Base-by-base conservation (phyloP, 805 yeast genomes). In the Lachancea waltii region DNA sequence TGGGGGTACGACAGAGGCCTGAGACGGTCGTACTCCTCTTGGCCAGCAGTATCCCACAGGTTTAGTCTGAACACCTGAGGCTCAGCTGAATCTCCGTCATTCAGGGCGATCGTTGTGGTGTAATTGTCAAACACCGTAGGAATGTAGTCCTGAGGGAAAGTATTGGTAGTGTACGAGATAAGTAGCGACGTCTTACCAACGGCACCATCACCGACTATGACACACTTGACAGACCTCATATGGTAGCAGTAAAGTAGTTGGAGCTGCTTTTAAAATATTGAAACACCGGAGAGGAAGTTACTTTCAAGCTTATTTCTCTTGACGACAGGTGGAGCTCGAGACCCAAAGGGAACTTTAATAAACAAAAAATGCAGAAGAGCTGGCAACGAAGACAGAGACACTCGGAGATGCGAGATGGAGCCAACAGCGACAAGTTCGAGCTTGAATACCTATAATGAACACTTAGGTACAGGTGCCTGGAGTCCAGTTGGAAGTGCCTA, bases 21-120 rank as follows among this genome's bases (percentile, higher is more conserved):
- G 53, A 86, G 70, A 44, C 95, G 70, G 59, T 87, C 95, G 60
- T 86, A 86, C 58, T 86, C 95, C 54, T 84, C 82, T 63, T 87
- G 95, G 19, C 96, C 96, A 3, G 96, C 95, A 11, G 96, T 87
- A 73, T 87, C 96, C 95, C 95, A 87, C 32, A 87, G 70, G 17
- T 94, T 95, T 36, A 87, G 69, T 54, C 85, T 85, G 53, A 83
- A 80, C 38, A 85, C 84, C 52, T 81, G 86, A 20, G 83, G 81
- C 51, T 82, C 90, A 15, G 80, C 79, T 14, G 36, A 34, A 23
- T 25, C 21, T 18, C 24, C 33, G 31, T 48, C 51, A 30, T 56
- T 58, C 3, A 53, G 36, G 72, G 85, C 75, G 18, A 87, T 86
- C 30, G 81, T 81, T 13, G 95, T 90, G 2, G 95, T 76, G 60